phyloP scores from a whole-genome alignment of 129 eudicot genomes.

The Scalesia atractyloides region DNA sequence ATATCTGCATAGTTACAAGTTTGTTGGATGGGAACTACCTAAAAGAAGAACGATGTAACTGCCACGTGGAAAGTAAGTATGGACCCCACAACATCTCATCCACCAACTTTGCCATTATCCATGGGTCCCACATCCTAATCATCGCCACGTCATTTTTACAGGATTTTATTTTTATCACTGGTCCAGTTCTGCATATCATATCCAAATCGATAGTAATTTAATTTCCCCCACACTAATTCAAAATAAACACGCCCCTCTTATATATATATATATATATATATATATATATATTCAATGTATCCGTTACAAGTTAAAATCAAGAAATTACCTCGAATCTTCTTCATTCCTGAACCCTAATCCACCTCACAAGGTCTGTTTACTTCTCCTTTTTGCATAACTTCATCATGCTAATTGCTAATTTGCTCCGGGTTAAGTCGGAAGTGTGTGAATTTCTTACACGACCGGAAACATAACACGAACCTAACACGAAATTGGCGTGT shows the following conservation, averaged over 20 bases:
- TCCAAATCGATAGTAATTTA: conserved; percentile 23
- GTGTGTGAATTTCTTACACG: too few relatives aligned
- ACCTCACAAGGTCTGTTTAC: conserved; percentile 26
- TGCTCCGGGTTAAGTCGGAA: too few relatives aligned
- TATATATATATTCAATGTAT: conserved; percentile 6
- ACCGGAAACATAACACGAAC: too few relatives aligned
- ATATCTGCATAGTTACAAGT: too few relatives aligned
- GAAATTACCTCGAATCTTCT: not conserved
- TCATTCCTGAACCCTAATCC: conserved; percentile 4
- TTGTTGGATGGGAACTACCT: too few relatives aligned
- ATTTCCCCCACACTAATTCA: conserved; percentile 22
- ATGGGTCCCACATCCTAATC: conserved; percentile 17
- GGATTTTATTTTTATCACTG: not conserved
- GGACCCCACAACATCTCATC: not conserved
- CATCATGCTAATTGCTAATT: too few relatives aligned
- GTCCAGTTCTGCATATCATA: conserved; percentile 8
- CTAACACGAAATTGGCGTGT: too few relatives aligned
- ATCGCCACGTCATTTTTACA: conserved; percentile 15
- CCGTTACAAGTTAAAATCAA: conserved; percentile 15
- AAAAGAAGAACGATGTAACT: too few relatives aligned
- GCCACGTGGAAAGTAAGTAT: too few relatives aligned
- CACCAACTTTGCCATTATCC: not conserved
- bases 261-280: too few relatives aligned
- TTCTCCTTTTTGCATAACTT: too few relatives aligned
- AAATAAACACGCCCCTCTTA: conserved; percentile 3